A percentile compares a stretch with the other conserved stretches of the same genome.
Conservation (phyloP, 2,329 filamentous ascomycete genomes). For the Arthrobotrys entomopaga region DNA sequence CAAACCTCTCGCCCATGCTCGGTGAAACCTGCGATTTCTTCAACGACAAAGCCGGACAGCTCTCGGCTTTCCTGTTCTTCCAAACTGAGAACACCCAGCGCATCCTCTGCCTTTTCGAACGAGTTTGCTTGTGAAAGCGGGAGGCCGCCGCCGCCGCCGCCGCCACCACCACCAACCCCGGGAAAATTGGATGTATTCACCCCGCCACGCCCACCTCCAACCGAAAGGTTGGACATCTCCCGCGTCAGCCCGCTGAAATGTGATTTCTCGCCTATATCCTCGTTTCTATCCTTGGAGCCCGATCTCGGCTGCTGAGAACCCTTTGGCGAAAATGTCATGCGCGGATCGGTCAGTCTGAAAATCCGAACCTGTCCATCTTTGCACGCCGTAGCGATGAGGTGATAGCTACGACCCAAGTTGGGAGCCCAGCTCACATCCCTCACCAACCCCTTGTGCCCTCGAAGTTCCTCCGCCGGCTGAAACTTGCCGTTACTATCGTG, state of each 20-base stretch:
- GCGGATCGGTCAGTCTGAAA: slow-evolving; percentile 72
- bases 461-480: slow-evolving; percentile 81
- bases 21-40: slow-evolving; percentile 58
- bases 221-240: slow-evolving; percentile 48
- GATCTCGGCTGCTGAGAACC: slow-evolving; percentile 39
- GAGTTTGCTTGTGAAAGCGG: slow-evolving; percentile 44
- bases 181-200: slow-evolving; percentile 25
- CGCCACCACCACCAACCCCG: slow-evolving; percentile 26
- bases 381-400: slow-evolving; percentile 88
- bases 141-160: slow-evolving; percentile 40
- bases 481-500: slow-evolving; percentile 76
- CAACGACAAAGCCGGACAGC: slow-evolving; percentile 56
- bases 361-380: slow-evolving; percentile 91
- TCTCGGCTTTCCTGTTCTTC: slow-evolving; percentile 54
- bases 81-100: slow-evolving; percentile 41
- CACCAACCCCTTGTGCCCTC: slow-evolving; percentile 78
- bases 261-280: slow-evolving; percentile 40
- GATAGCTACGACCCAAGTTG: slow-evolving; percentile 87
- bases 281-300: slow-evolving; percentile 42
- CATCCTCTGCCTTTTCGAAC: slow-evolving; percentile 49
- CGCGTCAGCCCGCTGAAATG: slow-evolving; percentile 48
- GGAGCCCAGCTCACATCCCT: slow-evolving; percentile 92
- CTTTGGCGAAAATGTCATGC: slow-evolving; percentile 52
- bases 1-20: slow-evolving; percentile 59
- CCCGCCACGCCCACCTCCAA: slow-evolving; percentile 32